Base-by-base conservation (phyloP, 495 filamentous ascomycete species). In the Aspergillus diversus region DNA sequence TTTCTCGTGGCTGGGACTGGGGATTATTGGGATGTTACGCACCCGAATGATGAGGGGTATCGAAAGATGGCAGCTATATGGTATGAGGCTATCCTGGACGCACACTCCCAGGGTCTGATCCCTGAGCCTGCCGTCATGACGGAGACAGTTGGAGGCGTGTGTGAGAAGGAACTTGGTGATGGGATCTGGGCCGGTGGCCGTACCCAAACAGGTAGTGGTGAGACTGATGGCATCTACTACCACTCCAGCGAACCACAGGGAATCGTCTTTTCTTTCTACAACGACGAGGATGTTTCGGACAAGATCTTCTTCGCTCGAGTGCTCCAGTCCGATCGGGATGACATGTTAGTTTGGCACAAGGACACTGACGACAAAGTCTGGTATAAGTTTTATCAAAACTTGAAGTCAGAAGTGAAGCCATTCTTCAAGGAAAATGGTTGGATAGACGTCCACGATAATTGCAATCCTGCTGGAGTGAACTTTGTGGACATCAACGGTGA, bases 21-120 rank as follows among this genome's bases (percentile, higher is more conserved):
- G 11, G 59, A 62, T 33, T 56, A 48, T 6, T 4, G 50, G 8
- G 83, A 85, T 64, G 73, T 69, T 8, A 81, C 72, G 0, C 83
- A 86, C 52, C 83, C 83, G 1, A 81, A 70, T 17, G 77, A 82
- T 42, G 52, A 32, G 0, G 83, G 83, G 3, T 85, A 86, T 48
- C 55, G 62, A 59, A 79, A 80, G 64, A 85, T 87, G 84, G 80
- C 83, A 9, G 62, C 71, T 7, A 66, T 86, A 0, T 86, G 78
- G 77, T 80, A 70, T 60, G 65, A 61, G 3, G 82, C 74, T 6
- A 68, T 85, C 17, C 62, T 47, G 16, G 47, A 42, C 54, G 79
- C 59, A 60, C 21, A 47, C 9, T 3, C 3, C 37, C 37, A 42
- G 37, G 37, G 37, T 2, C 3, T 42, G 37, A 42, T 60, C 46